Conservation (phyloP, 495 filamentous ascomycete species). For the Apodospora peruviana region DNA sequence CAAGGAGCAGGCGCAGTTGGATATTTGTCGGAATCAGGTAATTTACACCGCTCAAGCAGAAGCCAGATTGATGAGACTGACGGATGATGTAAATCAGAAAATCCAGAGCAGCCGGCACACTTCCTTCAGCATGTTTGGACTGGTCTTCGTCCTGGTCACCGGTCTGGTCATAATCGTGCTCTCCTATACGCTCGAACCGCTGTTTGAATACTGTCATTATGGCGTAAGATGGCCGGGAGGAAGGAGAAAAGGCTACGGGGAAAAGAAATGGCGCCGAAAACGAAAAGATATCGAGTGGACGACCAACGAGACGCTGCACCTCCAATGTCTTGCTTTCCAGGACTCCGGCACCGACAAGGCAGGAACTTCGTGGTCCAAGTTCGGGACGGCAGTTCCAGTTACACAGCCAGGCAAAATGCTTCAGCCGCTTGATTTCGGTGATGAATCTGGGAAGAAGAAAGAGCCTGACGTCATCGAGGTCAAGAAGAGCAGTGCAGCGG, state of each 20-base stretch:
- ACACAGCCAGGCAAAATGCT: too few species aligned
- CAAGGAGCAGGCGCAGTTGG: neutral
- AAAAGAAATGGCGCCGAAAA: neutral
- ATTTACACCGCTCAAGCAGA: neutral
- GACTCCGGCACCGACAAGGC: neutral
- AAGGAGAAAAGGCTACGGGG: too few species aligned
- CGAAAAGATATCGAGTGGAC: conserved; percentile 1
- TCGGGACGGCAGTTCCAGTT: too few species aligned
- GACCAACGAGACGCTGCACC: conserved; percentile 1
- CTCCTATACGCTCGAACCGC: neutral
- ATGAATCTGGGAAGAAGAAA: too few species aligned
- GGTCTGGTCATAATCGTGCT: neutral
- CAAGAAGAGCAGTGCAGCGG: too few species aligned
- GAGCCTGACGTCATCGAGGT: too few species aligned
- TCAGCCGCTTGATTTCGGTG: too few species aligned
- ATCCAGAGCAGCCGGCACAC: neutral
- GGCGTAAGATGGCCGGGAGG: too few species aligned
- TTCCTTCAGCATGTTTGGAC: conserved; percentile 3
- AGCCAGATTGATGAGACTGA: too few species aligned
- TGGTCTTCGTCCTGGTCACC: neutral
- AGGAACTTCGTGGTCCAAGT: too few species aligned
- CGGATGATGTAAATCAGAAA: conserved; percentile 1
- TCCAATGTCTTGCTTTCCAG: neutral
- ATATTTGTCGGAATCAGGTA: conserved; percentile 2
- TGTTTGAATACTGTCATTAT: neutral